A percentile compares a stretch with the other conserved stretches of the same genome.
Evolutionary conservation across 1,139 yeast genomes (phyloP).

Genomic region (Yamadazyma aaseri): DNA sequence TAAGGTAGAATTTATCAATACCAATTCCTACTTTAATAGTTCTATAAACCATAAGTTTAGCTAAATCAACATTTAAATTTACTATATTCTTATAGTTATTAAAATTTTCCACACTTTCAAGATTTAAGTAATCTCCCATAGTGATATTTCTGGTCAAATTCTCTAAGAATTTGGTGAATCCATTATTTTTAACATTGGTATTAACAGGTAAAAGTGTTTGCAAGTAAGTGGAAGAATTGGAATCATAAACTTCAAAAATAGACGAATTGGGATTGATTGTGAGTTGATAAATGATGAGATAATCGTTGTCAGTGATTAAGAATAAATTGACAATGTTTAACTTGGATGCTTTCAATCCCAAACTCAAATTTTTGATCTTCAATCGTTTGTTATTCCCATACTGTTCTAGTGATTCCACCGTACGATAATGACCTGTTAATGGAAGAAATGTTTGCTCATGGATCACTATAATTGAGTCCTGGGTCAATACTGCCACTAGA

Average conservation of each 20-base stretch:
- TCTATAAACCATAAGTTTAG: slow-evolving; percentile 31
- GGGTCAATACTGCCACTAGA: slow-evolving; percentile 32
- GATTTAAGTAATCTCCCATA: slow-evolving; percentile 26
- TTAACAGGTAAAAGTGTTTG: slow-evolving; percentile 34
- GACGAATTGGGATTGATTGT: slow-evolving; percentile 30
- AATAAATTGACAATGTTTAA: slow-evolving; percentile 29
- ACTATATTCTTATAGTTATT: slow-evolving; percentile 33
- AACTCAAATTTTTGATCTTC: slow-evolving; percentile 20
- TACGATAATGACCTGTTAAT: slow-evolving; percentile 30
- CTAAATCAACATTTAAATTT: slow-evolving; percentile 26
- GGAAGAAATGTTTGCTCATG: slow-evolving; percentile 37
- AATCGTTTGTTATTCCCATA: slow-evolving; percentile 33
- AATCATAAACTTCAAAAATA: slow-evolving; percentile 30
- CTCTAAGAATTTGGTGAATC: slow-evolving; percentile 28
- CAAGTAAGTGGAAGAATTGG: slow-evolving; percentile 21
- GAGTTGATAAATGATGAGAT: slow-evolving; percentile 36
- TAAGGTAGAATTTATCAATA: slow-evolving; percentile 34
- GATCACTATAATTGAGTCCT: slow-evolving; percentile 25
- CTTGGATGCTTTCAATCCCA: slow-evolving; percentile 7
- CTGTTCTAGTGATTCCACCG: slow-evolving; percentile 28
- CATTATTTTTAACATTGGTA: slow-evolving; percentile 11
- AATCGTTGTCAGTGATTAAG: slow-evolving; percentile 32
- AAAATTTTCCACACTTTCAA: slow-evolving; percentile 41
- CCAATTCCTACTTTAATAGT: slow-evolving; percentile 38
- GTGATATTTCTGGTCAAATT: slow-evolving; percentile 37